Evolutionary conservation across 371 early-diverging fungal genomes (phyloP).

Genomic region (Rozella allomycis): DNA sequence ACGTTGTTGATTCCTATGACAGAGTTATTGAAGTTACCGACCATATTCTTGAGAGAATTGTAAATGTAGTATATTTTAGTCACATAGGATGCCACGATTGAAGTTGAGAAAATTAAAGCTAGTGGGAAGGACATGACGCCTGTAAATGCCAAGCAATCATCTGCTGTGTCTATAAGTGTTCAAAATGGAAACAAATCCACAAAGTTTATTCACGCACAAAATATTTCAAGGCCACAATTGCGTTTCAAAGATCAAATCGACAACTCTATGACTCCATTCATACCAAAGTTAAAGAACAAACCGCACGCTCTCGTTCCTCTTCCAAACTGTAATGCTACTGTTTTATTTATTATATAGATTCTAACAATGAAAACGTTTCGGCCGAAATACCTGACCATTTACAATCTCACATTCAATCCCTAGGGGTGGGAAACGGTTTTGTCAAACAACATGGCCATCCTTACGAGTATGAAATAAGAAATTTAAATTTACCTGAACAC

Average conservation of each 20-base stretch:
- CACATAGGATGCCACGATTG: no score
- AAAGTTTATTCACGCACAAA: no score
- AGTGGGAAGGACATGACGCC: no score
- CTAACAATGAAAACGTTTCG: conserved; percentile 3
- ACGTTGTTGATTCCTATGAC: no score
- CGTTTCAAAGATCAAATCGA: conserved; percentile 63
- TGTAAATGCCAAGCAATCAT: no score
- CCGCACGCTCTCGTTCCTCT: conserved; percentile 58
- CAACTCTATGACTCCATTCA: conserved; percentile 54
- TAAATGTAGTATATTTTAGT: no score
- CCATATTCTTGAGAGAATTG: no score
- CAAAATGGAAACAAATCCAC: no score
- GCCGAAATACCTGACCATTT: conserved; percentile 10
- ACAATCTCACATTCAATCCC: conserved; percentile 1
- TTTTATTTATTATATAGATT: conserved; percentile 20
- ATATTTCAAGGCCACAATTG: conserved; percentile 60
- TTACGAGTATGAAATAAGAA: conserved; percentile 67
- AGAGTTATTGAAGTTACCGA: no score
- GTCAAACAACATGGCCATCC: conserved; percentile 46
- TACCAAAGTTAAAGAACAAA: conserved; percentile 52
- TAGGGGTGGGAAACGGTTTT: background rate
- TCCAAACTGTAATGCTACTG: no score
- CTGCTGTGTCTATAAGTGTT: no score
- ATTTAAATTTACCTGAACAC: conserved; percentile 44
- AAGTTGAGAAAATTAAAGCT: no score